Evolutionary conservation across 116 monocot genomes (phyloP).

Genomic region (Cymodocea nodosa): DNA sequence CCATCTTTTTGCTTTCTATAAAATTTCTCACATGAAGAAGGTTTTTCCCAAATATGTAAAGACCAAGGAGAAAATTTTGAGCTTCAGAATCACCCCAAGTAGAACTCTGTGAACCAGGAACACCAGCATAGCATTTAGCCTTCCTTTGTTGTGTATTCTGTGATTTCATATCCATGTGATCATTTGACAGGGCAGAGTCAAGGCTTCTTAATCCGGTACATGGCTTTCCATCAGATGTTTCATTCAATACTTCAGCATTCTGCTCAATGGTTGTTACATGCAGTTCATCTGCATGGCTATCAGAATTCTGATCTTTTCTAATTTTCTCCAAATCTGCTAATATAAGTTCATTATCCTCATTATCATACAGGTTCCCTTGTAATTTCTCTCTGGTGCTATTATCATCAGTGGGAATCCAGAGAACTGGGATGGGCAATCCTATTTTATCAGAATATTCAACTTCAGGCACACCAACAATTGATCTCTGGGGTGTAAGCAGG

Average conservation of each 20-base stretch:
- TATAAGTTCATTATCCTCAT: background rate
- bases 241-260: constrained; percentile 15
- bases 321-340: background rate
- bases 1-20: constrained; percentile 50
- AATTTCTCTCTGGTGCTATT: background rate
- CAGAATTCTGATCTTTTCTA: background rate
- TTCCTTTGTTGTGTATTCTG: background rate
- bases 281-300: too few species aligned
- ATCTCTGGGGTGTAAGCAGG: constrained; percentile 4
- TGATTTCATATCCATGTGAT: constrained; percentile 4
- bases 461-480: constrained; percentile 5
- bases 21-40: constrained; percentile 44
- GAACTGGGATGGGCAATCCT: constrained; percentile 48
- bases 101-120: constrained; percentile 28
- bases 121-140: constrained; percentile 4
- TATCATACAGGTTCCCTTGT: background rate
- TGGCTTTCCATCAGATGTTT: background rate
- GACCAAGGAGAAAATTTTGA: constrained; percentile 66
- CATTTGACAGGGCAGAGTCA: background rate
- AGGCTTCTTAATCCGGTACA: background rate
- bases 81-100: constrained; percentile 48
- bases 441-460: constrained; percentile 12
- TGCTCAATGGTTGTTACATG: background rate
- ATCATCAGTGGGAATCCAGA: constrained; percentile 21
- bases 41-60: constrained; percentile 93